A percentile compares a stretch with the other conserved stretches of the same genome.
These are phyloP conservation scores for Calonectria hawksworthii DNA, from an alignment of 2,329 filamentous ascomycete genomes.

Conservation along the genomic window DNA sequence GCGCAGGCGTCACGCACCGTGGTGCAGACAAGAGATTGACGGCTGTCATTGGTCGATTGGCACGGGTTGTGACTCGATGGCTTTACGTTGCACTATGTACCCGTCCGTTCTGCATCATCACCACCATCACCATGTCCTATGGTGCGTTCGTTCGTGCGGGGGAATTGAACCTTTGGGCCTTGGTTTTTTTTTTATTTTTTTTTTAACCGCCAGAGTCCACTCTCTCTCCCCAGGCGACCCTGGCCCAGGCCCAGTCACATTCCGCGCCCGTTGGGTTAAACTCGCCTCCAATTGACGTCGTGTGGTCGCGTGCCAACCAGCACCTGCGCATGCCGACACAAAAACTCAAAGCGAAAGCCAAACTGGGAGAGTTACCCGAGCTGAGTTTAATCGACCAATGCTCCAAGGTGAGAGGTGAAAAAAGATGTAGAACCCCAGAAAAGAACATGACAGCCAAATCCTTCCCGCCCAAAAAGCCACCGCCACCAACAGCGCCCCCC, in stretches of 20 bases:
- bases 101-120: neutral
- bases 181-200: too few relatives aligned
- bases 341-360: neutral
- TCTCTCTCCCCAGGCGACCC: too few relatives aligned
- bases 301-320: slow-evolving; percentile 4
- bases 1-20: neutral
- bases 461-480: neutral
- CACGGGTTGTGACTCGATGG: neutral
- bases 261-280: neutral
- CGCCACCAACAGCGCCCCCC: too few relatives aligned
- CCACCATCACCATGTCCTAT: neutral
- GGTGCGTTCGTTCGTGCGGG: neutral
- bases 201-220: neutral
- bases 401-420: neutral
- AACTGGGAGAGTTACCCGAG: neutral
- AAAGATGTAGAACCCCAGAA: too few relatives aligned
- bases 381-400: neutral
- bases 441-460: neutral
- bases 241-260: neutral
- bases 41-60: neutral
- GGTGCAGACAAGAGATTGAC: neutral
- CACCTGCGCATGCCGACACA: neutral
- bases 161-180: neutral
- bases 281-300: neutral
- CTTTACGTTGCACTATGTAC: neutral